Conservation (phyloP, 108 stramenopile genomes). For the Cyclotella cryptica region DNA sequence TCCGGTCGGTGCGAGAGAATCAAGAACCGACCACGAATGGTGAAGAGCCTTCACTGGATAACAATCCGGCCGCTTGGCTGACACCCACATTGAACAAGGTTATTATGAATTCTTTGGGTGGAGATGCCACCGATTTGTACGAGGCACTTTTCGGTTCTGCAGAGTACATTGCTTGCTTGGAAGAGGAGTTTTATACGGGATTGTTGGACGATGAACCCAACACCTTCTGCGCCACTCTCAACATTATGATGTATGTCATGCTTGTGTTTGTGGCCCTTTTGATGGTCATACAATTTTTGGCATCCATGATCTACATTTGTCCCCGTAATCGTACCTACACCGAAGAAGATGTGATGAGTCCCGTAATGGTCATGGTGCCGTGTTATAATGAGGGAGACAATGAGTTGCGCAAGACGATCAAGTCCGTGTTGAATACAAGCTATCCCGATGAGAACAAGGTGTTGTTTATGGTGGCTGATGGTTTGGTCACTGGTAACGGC, state of each 20-base stretch:
- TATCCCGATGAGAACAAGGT: constrained; percentile 71
- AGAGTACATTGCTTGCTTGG: constrained; percentile 44
- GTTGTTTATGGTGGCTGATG: constrained; percentile 64
- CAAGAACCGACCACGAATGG: constrained; percentile 27
- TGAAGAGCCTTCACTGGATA: constrained; percentile 11
- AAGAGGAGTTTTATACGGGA: constrained; percentile 47
- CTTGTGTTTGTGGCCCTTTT: constrained; percentile 54
- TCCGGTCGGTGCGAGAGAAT: constrained; percentile 24
- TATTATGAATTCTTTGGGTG: constrained; percentile 45
- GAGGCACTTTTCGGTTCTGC: constrained; percentile 36
- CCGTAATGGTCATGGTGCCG: constrained; percentile 67
- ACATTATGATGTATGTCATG: constrained; percentile 49
- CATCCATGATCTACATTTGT: constrained; percentile 44
- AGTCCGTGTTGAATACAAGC: constrained; percentile 54
- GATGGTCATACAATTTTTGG: constrained; percentile 47
- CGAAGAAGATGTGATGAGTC: constrained; percentile 39
- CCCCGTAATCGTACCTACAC: constrained; percentile 37
- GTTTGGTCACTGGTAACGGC: constrained; percentile 61
- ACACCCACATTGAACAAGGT: constrained; percentile 43
- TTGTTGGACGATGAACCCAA: constrained; percentile 39
- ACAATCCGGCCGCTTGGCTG: constrained; percentile 43
- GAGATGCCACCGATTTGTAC: constrained; percentile 53
- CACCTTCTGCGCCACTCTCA: constrained; percentile 47
- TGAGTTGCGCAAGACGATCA: constrained; percentile 67
- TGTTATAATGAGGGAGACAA: constrained; percentile 73